phyloP scores from a whole-genome alignment of 2,329 filamentous ascomycete species.

The Penicillium psychrosexuale region DNA sequence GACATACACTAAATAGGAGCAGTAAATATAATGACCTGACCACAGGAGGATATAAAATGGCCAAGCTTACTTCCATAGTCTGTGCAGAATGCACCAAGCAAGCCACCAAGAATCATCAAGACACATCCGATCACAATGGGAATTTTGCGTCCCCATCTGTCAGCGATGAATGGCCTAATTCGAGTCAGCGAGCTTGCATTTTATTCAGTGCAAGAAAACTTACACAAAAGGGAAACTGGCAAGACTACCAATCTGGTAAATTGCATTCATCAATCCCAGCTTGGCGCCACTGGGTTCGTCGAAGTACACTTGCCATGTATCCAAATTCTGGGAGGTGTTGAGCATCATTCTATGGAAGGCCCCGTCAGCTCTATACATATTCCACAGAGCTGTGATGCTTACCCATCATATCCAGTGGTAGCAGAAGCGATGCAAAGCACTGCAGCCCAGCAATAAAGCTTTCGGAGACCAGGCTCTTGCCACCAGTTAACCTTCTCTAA shows the following conservation, averaged over 20 bases:
- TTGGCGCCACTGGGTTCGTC: conserved; percentile 35
- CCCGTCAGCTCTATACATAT: neutral
- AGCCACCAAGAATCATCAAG: conserved; percentile 47
- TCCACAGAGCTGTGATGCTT: neutral
- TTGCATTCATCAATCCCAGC: conserved; percentile 46
- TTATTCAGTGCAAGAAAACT: neutral
- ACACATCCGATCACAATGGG: conserved; percentile 44
- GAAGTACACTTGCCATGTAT: conserved; percentile 40
- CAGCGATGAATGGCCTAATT: conserved; percentile 45
- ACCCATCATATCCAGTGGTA: conserved; percentile 61
- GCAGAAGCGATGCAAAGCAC: conserved; percentile 60
- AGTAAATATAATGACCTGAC: neutral
- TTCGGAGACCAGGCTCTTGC: conserved; percentile 55
- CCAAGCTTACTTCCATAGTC: conserved; percentile 36
- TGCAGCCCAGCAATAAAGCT: conserved; percentile 53
- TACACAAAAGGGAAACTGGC: conserved; percentile 39
- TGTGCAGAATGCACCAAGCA: conserved; percentile 42
- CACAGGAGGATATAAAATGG: neutral
- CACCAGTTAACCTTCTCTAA: conserved; percentile 58
- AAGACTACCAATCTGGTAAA: conserved; percentile 46
- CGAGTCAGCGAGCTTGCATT: neutral
- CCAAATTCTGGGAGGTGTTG: conserved; percentile 45
- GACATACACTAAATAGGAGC: conserved; percentile 51
- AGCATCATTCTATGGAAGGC: conserved; percentile 38
- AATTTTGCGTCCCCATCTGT: conserved; percentile 44